phyloP scores from a whole-genome alignment of 208 protist species.

The Leptomonas pyrrhocoris region DNA sequence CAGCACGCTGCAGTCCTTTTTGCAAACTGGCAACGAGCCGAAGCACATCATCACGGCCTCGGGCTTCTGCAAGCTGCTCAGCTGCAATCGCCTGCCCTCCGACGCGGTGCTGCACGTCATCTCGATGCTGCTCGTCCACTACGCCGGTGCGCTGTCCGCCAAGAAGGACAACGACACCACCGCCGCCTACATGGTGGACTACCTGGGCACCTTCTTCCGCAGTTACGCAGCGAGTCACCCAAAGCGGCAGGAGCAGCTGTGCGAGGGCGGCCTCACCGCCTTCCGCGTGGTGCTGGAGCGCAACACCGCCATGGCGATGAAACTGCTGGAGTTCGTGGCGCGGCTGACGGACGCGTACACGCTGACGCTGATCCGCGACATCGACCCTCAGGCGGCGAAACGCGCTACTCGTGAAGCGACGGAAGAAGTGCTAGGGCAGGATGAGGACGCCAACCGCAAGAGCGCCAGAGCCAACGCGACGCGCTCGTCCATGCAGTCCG shows the following conservation, averaged over 20 bases:
- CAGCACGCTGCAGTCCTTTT: constrained; percentile 51
- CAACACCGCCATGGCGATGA: constrained; percentile 37
- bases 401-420: constrained; percentile 21
- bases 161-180: constrained; percentile 35
- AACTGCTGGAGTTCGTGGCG: constrained; percentile 64
- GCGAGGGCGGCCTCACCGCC: constrained; percentile 60
- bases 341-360: constrained; percentile 75
- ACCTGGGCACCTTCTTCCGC: constrained; percentile 75
- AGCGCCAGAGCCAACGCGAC: constrained; percentile 52
- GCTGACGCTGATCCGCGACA: constrained; percentile 79
- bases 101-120: constrained; percentile 59
- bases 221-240: constrained; percentile 86
- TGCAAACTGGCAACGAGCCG: constrained; percentile 38
- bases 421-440: constrained; percentile 18
- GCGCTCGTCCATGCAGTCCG: constrained; percentile 74
- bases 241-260: constrained; percentile 61
- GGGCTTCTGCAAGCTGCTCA: constrained; percentile 89
- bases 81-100: constrained; percentile 79
- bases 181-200: constrained; percentile 62
- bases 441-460: constrained; percentile 24
- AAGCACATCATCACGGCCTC: constrained; percentile 41
- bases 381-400: constrained; percentile 76
- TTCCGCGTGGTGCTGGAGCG: constrained; percentile 58
- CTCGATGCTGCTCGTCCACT: constrained; percentile 71
- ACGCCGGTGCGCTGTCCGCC: constrained; percentile 34